phyloP scores from a whole-genome alignment of 306 rosid genomes.

The Trifolium dubium region DNA sequence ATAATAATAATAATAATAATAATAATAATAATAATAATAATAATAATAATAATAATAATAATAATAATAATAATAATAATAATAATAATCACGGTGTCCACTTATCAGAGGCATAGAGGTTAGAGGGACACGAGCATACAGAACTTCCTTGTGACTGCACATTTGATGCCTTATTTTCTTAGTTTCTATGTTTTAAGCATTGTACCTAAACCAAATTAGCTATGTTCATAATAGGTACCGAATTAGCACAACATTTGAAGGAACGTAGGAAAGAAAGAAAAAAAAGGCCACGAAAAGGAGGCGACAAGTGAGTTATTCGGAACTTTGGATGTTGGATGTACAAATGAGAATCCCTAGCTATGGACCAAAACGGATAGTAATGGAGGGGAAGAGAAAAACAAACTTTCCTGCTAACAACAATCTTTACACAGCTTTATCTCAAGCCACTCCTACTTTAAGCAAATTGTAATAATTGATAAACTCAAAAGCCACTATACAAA shows the following conservation, averaged over 20 bases:
- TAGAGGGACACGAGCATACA: neutral
- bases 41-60: too few relatives aligned
- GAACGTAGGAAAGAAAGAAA: slow-evolving; percentile 29
- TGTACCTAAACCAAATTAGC: slow-evolving; percentile 5
- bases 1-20: too few relatives aligned
- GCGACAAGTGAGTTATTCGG: slow-evolving; percentile 21
- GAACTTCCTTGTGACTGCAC: slow-evolving; percentile 6
- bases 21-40: too few relatives aligned
- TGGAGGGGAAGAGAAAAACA: slow-evolving; percentile 44
- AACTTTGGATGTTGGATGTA: slow-evolving; percentile 46
- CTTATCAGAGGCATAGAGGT: neutral
- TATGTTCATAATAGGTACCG: neutral
- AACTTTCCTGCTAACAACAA: slow-evolving; percentile 41
- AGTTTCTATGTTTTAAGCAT: slow-evolving; percentile 13
- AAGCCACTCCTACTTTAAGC: slow-evolving; percentile 53
- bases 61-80: too few relatives aligned
- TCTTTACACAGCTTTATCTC: slow-evolving; percentile 55
- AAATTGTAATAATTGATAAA: slow-evolving; percentile 42
- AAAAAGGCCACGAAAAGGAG: slow-evolving; percentile 19
- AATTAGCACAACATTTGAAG: slow-evolving; percentile 22
- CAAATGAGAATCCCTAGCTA: slow-evolving; percentile 43
- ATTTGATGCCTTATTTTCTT: slow-evolving; percentile 36
- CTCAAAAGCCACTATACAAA: slow-evolving; percentile 51
- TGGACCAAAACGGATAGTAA: slow-evolving; percentile 36
- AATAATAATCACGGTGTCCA: neutral